Evolutionary conservation across 2,329 filamentous ascomycete genomes (phyloP).

Genomic region (Stachybotrys chartarum): DNA sequence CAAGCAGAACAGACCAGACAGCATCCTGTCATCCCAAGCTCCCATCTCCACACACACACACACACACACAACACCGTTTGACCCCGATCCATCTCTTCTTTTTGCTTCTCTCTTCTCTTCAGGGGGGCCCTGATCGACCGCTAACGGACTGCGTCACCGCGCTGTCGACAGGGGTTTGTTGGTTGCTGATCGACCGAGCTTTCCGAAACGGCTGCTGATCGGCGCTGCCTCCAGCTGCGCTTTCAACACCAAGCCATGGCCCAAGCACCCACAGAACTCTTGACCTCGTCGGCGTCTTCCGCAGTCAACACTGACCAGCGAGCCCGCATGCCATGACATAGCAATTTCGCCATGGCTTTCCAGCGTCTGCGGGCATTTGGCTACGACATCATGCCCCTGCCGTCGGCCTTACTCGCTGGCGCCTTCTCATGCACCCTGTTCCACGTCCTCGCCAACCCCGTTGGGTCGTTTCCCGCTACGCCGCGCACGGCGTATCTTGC

Average conservation of each 20-base stretch:
- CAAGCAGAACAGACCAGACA: neutral
- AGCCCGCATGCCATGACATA: too few relatives aligned
- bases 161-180: neutral
- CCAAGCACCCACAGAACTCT: neutral
- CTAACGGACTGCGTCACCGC: neutral
- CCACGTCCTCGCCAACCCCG: too few relatives aligned
- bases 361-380: neutral
- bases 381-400: neutral
- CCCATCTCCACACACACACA: neutral
- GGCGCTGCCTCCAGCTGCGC: neutral
- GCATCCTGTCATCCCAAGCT: neutral
- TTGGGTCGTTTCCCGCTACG: too few relatives aligned
- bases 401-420: neutral
- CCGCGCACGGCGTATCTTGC: neutral
- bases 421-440: neutral
- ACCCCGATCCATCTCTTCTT: neutral
- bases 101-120: neutral
- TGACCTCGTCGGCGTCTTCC: neutral
- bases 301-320: neutral
- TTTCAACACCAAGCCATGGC: neutral
- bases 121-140: neutral
- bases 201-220: neutral
- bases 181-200: neutral
- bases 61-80: neutral
- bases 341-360: neutral